Conservation (phyloP, 2,329 filamentous ascomycete genomes). For the Nigrospora osmanthi region DNA sequence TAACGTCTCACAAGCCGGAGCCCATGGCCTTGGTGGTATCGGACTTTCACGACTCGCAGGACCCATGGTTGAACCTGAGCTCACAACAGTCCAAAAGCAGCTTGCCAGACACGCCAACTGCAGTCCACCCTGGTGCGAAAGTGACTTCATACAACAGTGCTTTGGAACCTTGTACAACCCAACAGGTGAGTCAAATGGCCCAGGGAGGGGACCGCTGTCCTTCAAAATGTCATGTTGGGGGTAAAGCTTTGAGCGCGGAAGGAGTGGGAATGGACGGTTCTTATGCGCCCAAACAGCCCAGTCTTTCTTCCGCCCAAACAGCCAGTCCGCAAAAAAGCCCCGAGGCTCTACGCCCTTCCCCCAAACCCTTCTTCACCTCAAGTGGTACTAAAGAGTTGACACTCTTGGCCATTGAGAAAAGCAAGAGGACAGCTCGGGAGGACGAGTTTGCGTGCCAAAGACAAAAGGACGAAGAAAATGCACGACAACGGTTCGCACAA, state of each 20-base stretch:
- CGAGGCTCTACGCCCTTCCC: conserved; percentile 11
- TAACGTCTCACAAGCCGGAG: neutral
- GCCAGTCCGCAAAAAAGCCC: neutral
- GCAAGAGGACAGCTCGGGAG: conserved; percentile 21
- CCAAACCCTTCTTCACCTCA: conserved; percentile 24
- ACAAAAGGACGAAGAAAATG: conserved; percentile 11
- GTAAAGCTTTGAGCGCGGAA: neutral
- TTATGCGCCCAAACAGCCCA: no score
- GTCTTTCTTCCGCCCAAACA: neutral
- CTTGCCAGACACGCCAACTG: neutral
- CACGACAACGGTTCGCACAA: conserved; percentile 10
- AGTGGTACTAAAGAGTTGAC: conserved; percentile 16
- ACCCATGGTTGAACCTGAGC: neutral
- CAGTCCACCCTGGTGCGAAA: neutral
- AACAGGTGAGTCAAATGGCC: neutral
- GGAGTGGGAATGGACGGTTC: neutral
- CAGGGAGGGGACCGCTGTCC: neutral
- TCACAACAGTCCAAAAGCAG: neutral
- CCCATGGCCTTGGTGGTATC: neutral
- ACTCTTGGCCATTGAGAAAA: conserved; percentile 20
- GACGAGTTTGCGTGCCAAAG: conserved; percentile 10
- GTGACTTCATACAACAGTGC: no score
- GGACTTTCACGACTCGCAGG: neutral
- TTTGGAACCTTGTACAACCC: no score
- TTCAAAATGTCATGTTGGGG: neutral